A percentile compares a stretch with the other conserved stretches of the same genome.
Conservation (phyloP, 192 early-diverging fungal species). For the Geranomyces michiganensis region DNA sequence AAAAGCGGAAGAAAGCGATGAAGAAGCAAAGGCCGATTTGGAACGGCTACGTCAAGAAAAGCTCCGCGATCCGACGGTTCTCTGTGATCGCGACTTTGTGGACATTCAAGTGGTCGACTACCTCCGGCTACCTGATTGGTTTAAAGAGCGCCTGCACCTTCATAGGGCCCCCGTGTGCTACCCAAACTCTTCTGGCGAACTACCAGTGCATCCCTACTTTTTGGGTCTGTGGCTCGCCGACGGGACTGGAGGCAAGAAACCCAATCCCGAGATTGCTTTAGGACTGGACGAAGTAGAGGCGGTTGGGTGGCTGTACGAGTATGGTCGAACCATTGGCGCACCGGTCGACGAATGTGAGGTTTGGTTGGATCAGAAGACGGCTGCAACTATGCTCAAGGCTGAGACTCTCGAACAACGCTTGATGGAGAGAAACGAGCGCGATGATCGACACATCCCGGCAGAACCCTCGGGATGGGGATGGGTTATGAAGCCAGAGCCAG, state of each 20-base stretch:
- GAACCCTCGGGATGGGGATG: no score
- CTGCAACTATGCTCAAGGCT: neutral
- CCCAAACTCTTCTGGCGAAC: neutral
- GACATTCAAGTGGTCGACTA: neutral
- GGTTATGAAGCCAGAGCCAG: no score
- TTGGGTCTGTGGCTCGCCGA: conserved; percentile 14
- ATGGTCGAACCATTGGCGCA: neutral
- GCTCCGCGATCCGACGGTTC: neutral
- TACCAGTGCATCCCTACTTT: conserved; percentile 9
- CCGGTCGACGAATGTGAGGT: neutral
- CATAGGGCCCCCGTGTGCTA: neutral
- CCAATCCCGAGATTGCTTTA: neutral
- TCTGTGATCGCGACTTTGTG: neutral
- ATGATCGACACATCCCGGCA: no score
- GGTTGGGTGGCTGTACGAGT: conserved; percentile 4
- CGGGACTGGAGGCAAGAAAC: neutral
- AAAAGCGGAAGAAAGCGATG: neutral
- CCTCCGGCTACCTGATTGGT: neutral
- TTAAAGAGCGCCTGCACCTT: conserved; percentile 1
- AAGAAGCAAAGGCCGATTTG: neutral
- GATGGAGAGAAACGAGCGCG: neutral
- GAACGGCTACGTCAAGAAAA: neutral
- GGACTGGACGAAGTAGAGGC: neutral
- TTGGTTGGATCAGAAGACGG: neutral
- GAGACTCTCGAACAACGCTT: neutral